A percentile compares a stretch with the other conserved stretches of the same genome.
These are phyloP conservation scores for Pinus taeda DNA, from an alignment of 75 land plant species.

Conservation along the genomic window DNA sequence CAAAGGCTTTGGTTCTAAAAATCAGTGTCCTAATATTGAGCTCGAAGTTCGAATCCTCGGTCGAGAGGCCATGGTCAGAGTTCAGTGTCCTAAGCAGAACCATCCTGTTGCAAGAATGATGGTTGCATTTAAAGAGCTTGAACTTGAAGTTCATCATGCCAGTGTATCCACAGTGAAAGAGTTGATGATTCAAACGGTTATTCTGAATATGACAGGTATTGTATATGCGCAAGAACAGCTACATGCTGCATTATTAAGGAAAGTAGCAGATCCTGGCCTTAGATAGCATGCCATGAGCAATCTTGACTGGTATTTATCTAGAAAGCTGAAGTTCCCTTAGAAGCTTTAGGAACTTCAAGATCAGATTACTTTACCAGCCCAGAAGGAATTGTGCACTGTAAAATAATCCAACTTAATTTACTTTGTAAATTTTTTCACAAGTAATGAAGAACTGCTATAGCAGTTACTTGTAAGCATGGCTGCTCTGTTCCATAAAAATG, in stretches of 20 bases:
- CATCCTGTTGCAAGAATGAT: conserved; percentile 46
- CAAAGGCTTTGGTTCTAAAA: neutral
- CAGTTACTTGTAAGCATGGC: no score
- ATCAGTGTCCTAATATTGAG: conserved; percentile 9
- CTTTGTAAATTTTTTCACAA: neutral
- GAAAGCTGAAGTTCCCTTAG: neutral
- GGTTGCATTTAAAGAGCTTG: conserved; percentile 40
- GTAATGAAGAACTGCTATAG: neutral
- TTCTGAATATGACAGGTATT: conserved; percentile 38
- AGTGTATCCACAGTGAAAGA: conserved; percentile 47
- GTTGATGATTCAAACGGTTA: conserved; percentile 43
- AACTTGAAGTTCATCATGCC: conserved; percentile 47
- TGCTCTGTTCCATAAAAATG: no score
- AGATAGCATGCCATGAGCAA: neutral
- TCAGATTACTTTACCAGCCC: neutral
- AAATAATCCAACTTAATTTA: neutral
- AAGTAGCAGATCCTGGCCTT: conserved; percentile 2
- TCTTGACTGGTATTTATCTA: neutral
- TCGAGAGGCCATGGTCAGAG: conserved; percentile 54
- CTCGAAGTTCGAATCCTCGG: conserved; percentile 45
- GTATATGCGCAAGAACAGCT: conserved; percentile 13
- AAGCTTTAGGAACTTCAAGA: neutral
- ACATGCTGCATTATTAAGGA: conserved; percentile 11
- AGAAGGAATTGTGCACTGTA: neutral
- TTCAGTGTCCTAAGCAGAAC: conserved; percentile 28